Evolutionary conservation across 1,284 basidiomycete species (phyloP), one percentile per base, ranked within the genome.

Genomic region (Sutorius eximius): DNA sequence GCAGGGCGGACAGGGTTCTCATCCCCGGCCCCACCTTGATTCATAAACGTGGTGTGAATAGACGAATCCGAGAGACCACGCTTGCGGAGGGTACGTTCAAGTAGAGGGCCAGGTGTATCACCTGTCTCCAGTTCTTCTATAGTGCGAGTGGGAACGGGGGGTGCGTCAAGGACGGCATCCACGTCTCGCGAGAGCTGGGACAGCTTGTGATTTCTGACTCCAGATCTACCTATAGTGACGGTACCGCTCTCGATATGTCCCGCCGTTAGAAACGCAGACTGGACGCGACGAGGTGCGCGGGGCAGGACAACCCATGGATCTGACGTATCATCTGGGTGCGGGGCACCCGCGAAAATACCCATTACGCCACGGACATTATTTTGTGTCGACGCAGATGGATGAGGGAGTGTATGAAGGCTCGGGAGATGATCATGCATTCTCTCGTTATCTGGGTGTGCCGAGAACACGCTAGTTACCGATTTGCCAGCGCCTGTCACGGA

Each of bases 21-120:
- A 20, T 49, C 49, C 18, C 29, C n/a, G 1, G 4, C 12, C 16
- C 40, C 54, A 11, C 70, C 77, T 45, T 87, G 85, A 48, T 70
- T 77, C 49, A 85, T 73, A 71, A 89, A 95, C 0, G 90, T 90
- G 1, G 91, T 89, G 57, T 86, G 89, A 57, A 97, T 93, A 2
- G 91, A 94, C 6, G 93, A 94, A 69, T 97, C 95, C 1, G 89
- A 93, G 38, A 96, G 72, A 1, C 93, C 92, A 50, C 94, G 81
- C 16, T 88, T 81, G 20, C 85, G 82, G 6, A 95, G 75, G 5
- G 83, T 85, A 27, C 87, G 82, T 53, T 89, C 79, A n/a, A 87
- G 72, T 13, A 86, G 67, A 47, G 79, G 77, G 5, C 73, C 70
- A 36, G 67, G 55, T 5, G 76, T 53, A 33, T 69, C 56, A 71